Percentiles rank a stretch among this genome's conserved stretches.
These are phyloP conservation scores for Spinacia oleracea DNA, from an alignment of 179 eudicot species.

Conservation along the genomic window DNA sequence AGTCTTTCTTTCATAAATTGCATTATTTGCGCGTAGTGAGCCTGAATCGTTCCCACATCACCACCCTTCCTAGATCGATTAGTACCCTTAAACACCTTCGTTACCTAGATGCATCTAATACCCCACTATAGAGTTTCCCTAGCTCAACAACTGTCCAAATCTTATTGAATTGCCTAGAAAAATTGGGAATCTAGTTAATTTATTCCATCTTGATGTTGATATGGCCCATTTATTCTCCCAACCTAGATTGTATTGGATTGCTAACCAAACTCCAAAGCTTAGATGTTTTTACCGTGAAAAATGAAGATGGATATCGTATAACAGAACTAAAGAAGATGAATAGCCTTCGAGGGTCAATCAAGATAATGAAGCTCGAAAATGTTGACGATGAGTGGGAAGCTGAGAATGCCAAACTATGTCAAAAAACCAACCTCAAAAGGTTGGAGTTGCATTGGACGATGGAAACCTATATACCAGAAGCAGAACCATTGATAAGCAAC, in stretches of 20 bases:
- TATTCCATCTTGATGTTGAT: not conserved
- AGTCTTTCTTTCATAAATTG: not conserved
- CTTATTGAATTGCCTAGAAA: not conserved
- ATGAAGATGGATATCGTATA: conserved; percentile 9
- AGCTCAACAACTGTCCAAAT: not conserved
- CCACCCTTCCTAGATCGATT: not conserved
- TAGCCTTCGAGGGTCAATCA: no score
- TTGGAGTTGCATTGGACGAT: not conserved
- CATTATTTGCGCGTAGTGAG: not conserved
- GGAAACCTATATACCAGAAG: not conserved
- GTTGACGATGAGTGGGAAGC: not conserved
- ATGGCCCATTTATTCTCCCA: not conserved
- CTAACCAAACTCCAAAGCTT: conserved; percentile 3
- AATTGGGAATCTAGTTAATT: not conserved
- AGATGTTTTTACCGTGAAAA: not conserved
- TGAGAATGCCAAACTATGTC: not conserved
- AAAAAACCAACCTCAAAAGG: not conserved
- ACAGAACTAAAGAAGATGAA: no score
- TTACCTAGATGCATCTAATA: conserved; percentile 2
- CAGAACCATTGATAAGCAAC: not conserved
- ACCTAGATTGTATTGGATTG: not conserved
- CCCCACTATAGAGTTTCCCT: not conserved
- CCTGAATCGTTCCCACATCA: not conserved
- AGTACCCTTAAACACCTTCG: not conserved
- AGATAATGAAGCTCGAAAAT: conserved; percentile 12